Percentiles rank a stretch among this genome's conserved stretches.
Evolutionary conservation across 2,329 filamentous ascomycete species (phyloP).

Genomic region (Fusarium equiseti): DNA sequence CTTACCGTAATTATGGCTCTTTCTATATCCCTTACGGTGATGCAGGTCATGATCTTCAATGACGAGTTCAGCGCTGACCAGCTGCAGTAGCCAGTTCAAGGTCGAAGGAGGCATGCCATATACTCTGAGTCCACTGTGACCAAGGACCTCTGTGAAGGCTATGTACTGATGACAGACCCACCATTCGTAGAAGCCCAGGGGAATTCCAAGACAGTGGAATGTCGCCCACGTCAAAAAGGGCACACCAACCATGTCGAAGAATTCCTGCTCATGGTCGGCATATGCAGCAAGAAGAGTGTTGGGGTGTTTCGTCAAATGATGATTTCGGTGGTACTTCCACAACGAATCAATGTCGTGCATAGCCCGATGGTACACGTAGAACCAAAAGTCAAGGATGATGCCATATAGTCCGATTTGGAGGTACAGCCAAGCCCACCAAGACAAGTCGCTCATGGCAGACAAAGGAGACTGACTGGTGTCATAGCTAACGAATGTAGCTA

Average conservation of each 20-base stretch:
- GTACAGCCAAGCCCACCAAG: conserved; percentile 28
- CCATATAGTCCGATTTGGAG: conserved; percentile 30
- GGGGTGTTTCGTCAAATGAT: conserved; percentile 33
- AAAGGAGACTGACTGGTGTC: conserved; percentile 6
- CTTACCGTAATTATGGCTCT: conserved; percentile 36
- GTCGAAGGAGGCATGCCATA: conserved; percentile 28
- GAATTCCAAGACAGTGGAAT: conserved; percentile 18
- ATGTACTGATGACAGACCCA: conserved; percentile 39
- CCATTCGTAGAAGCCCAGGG: conserved; percentile 30
- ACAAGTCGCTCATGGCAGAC: not conserved
- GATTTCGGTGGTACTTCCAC: conserved; percentile 35
- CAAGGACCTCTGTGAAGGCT: conserved; percentile 28
- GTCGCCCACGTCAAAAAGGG: conserved; percentile 27
- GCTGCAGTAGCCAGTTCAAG: not conserved
- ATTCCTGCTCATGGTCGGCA: conserved; percentile 35
- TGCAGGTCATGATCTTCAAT: conserved; percentile 36
- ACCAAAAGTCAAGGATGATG: conserved; percentile 35
- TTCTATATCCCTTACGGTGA: conserved; percentile 31
- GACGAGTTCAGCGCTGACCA: conserved; percentile 8
- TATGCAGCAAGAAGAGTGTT: conserved; percentile 28
- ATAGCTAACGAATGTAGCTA: conserved; percentile 19
- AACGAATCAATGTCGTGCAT: conserved; percentile 33
- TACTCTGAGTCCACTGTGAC: conserved; percentile 25
- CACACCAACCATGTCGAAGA: conserved; percentile 36
- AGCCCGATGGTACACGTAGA: conserved; percentile 32